Conservation (phyloP, 164 flowering plant species). For the Macadamia integrifolia region DNA sequence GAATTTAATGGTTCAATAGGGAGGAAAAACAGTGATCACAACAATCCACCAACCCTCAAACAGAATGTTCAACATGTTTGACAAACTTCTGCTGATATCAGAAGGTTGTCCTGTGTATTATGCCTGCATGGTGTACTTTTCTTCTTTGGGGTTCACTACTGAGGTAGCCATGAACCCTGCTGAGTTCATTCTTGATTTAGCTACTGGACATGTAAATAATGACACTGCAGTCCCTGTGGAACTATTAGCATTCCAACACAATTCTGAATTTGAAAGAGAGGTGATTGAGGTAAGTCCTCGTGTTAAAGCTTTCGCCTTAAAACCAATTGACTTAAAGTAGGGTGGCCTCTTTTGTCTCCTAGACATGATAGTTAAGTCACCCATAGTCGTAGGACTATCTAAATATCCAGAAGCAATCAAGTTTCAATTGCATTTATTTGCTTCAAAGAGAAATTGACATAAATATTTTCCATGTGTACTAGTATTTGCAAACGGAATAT, state of each 20-base stretch:
- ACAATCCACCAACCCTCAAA: constrained; percentile 99
- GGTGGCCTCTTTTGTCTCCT: no score
- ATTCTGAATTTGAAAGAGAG: constrained; percentile 44
- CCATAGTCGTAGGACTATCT: no score
- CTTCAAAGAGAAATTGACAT: background rate
- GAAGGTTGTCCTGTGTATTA: constrained; percentile 82
- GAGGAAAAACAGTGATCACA: constrained; percentile 83
- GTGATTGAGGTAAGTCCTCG: constrained; percentile 43
- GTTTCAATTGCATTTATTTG: background rate
- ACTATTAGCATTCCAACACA: constrained; percentile 26
- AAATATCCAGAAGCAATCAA: no score
- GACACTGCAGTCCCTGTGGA: constrained; percentile 75
- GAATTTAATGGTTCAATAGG: constrained; percentile 29
- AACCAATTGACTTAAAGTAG: no score
- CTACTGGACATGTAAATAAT: constrained; percentile 68
- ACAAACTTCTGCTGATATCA: constrained; percentile 73
- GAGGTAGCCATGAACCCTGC: constrained; percentile 97
- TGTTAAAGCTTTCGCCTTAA: no score
- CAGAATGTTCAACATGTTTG: constrained; percentile 89
- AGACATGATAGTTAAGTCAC: no score
- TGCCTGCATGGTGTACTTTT: constrained; percentile 75
- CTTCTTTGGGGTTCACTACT: constrained; percentile 62
- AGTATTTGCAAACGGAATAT: constrained; percentile 71
- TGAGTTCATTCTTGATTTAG: constrained; percentile 89
- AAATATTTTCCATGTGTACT: background rate